Percentiles rank a stretch among this genome's conserved stretches.
These are phyloP conservation scores for Beauveria brongniartii DNA, from an alignment of 2,329 filamentous ascomycete genomes.

Conservation along the genomic window DNA sequence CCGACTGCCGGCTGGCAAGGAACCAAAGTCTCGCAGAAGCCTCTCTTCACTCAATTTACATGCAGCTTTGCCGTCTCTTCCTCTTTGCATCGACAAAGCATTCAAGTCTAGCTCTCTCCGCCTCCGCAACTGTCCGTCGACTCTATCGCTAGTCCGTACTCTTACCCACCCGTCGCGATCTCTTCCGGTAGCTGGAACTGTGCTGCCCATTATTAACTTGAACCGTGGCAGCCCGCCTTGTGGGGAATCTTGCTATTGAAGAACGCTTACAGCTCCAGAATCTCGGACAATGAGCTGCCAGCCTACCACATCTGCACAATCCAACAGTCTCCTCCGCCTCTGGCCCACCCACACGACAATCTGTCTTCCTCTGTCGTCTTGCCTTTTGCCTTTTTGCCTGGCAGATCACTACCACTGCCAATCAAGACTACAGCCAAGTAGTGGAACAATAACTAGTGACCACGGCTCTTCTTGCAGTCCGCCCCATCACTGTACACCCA, in stretches of 20 bases:
- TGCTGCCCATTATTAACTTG: neutral
- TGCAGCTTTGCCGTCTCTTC: neutral
- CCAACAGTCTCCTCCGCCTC: conserved; percentile 3
- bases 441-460: neutral
- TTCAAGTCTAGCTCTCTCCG: neutral
- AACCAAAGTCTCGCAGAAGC: neutral
- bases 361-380: neutral
- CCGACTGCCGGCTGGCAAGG: neutral
- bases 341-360: conserved; percentile 12
- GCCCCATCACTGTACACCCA: conserved; percentile 6
- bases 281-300: neutral
- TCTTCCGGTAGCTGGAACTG: neutral
- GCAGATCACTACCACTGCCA: neutral
- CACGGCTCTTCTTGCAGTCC: neutral
- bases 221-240: conserved; percentile 7
- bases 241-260: neutral
- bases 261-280: neutral
- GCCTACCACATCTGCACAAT: conserved; percentile 3
- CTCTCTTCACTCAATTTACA: neutral
- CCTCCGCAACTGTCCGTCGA: conserved; percentile 1
- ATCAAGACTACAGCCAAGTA: neutral
- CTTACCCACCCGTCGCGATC: conserved; percentile 8
- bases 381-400: neutral
- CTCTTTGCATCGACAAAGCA: neutral
- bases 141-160: neutral